These are phyloP conservation scores for Fusarium luffae DNA, from an alignment of 2,329 filamentous ascomycete genomes.

Conservation along the genomic window DNA sequence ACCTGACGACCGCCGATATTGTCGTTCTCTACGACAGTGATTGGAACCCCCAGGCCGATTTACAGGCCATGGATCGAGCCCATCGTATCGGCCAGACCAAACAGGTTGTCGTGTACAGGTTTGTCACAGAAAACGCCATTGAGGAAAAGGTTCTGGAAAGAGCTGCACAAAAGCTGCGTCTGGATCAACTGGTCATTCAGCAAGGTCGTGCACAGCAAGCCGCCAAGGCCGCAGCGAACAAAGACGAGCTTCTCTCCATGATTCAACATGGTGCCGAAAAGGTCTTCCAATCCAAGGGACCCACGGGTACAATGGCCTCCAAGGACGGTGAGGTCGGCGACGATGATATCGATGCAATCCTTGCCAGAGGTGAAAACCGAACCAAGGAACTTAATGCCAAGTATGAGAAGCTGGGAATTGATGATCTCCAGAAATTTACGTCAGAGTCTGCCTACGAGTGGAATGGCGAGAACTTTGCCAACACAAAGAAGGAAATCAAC, in stretches of 20 bases:
- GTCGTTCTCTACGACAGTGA: constrained; percentile 97
- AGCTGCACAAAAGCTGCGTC: constrained; percentile 93
- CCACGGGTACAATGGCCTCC: constrained; percentile 68
- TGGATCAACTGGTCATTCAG: constrained; percentile 97
- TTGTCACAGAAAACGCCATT: constrained; percentile 97
- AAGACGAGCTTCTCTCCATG: constrained; percentile 96
- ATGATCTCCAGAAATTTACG: constrained; percentile 97
- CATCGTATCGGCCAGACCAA: constrained; percentile 99
- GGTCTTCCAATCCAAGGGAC: constrained; percentile 82
- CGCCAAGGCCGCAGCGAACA: constrained; percentile 90
- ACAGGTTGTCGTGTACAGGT: constrained; percentile 95
- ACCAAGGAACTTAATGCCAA: constrained; percentile 92
- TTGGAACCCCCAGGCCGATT: constrained; percentile 98
- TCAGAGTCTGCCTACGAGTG: constrained; percentile 98
- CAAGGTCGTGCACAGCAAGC: constrained; percentile 94
- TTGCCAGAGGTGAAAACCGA: constrained; percentile 86
- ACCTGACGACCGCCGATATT: constrained; percentile 93
- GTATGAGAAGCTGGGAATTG: constrained; percentile 96
- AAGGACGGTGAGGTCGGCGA: constrained; percentile 76
- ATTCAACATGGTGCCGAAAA: constrained; percentile 98
- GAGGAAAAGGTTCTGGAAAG: constrained; percentile 98
- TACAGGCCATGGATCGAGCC: constrained; percentile 98
- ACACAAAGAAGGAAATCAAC: constrained; percentile 90
- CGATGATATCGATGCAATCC: constrained; percentile 89
- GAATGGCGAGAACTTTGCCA: constrained; percentile 97